phyloP scores from a whole-genome alignment of 2,329 filamentous ascomycete species.

The Aspergillus uvarum region DNA sequence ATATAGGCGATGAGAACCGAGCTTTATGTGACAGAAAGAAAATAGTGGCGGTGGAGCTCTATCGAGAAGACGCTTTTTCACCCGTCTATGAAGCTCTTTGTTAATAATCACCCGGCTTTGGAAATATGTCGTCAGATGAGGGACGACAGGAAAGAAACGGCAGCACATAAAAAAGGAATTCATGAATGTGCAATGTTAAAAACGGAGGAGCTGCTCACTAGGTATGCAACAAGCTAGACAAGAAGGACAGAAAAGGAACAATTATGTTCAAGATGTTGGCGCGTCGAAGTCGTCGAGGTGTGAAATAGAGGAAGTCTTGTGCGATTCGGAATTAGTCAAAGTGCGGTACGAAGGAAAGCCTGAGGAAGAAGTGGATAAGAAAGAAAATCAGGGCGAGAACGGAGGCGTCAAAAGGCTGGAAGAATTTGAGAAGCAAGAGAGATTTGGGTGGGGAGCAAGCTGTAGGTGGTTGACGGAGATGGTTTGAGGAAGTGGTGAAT shows the following conservation, averaged over 20 bases:
- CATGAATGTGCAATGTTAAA: constrained; percentile 6
- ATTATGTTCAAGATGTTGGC: constrained; percentile 21
- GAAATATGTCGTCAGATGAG: constrained; percentile 2
- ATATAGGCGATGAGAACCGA: constrained; percentile 11
- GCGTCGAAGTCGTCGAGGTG: constrained; percentile 10
- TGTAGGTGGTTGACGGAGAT: neutral
- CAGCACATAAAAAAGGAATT: constrained; percentile 5
- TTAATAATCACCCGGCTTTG: constrained; percentile 16
- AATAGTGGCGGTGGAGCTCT: constrained; percentile 16
- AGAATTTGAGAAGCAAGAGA: neutral
- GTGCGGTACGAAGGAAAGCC: constrained; percentile 16
- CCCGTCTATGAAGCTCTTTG: constrained; percentile 21
- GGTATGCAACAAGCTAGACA: constrained; percentile 14
- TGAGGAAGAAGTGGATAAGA: constrained; percentile 16
- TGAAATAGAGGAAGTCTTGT: constrained; percentile 27
- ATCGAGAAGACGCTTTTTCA: constrained; percentile 22
- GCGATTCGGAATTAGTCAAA: constrained; percentile 24
- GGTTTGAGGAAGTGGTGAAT: neutral
- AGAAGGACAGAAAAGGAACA: constrained; percentile 18
- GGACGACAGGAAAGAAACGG: constrained; percentile 7
- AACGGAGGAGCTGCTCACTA: neutral
- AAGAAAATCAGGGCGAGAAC: constrained; percentile 17
- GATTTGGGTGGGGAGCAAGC: constrained; percentile 5
- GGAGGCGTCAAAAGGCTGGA: constrained; percentile 4
- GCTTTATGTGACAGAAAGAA: constrained; percentile 17